These are phyloP conservation scores for Aegilops bicornis DNA, from an alignment of 176 grass and related monocot genomes.

Conservation along the genomic window DNA sequence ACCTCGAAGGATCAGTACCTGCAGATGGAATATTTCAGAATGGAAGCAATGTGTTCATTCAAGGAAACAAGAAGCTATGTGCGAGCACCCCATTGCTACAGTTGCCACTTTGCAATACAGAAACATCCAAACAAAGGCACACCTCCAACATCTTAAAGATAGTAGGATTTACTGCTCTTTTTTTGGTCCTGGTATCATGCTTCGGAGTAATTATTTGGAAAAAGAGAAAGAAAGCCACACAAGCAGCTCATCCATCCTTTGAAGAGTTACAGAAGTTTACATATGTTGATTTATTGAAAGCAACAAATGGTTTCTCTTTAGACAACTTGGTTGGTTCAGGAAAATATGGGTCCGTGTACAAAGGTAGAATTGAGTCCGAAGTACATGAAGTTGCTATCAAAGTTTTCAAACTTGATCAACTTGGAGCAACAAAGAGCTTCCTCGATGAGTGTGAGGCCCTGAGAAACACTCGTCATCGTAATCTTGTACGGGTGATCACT, in stretches of 20 bases:
- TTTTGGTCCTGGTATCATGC: background rate
- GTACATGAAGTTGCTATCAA: slow-evolving; percentile 39
- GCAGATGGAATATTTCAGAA: slow-evolving; percentile 37
- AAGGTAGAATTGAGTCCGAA: slow-evolving; percentile 10
- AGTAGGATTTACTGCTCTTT: background rate
- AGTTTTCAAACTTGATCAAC: slow-evolving; percentile 47
- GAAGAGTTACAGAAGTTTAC: slow-evolving; percentile 13
- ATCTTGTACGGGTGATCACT: slow-evolving; percentile 45
- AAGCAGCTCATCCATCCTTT: background rate
- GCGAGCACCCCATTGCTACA: background rate
- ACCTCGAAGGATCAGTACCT: slow-evolving; percentile 43
- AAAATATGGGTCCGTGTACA: slow-evolving; percentile 47
- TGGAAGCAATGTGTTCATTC: background rate
- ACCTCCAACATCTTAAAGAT: background rate
- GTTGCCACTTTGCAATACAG: slow-evolving; percentile 15
- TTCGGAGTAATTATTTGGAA: background rate
- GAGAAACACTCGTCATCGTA: slow-evolving; percentile 49
- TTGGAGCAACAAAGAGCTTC: slow-evolving; percentile 35
- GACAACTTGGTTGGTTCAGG: slow-evolving; percentile 41
- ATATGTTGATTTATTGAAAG: slow-evolving; percentile 36
- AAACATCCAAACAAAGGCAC: background rate
- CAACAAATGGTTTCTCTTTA: slow-evolving; percentile 33
- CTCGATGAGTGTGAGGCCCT: slow-evolving; percentile 49
- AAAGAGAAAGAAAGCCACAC: background rate
- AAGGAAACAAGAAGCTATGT: slow-evolving; percentile 42